Evolutionary conservation across 2,329 filamentous ascomycete species (phyloP), one percentile per base, ranked within the genome.

Genomic region (Nothomitra cinnamomea): DNA sequence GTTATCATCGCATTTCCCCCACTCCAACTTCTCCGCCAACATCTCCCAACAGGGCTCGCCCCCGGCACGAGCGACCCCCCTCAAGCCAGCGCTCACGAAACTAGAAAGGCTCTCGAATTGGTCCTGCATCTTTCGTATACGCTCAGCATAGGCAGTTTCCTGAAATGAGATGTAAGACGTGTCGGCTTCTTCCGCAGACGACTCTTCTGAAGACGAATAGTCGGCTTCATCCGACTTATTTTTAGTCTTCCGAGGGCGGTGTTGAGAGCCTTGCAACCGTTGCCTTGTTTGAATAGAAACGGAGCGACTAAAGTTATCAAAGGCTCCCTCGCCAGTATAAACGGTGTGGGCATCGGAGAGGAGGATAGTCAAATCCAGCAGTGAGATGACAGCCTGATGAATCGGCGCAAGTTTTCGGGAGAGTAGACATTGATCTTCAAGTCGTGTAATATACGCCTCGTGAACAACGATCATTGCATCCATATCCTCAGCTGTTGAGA

Each of bases 381-480:
- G 68, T 48, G 82, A 79, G n/a, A 90, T 71, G 17, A 94, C 76
- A 13, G 79, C 79, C 55, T 85, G 77, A 54, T 79, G 75, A 36
- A 95, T 84, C 0, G 84, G 82, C 15, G 74, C 72, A 2, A 95
- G 68, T 53, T 81, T 82, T 15, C 72, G 68, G 0, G 82, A 79
- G 0, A 94, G 74, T 22, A 92, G 76, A 8, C 84, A 79, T 58
- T 87, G 80, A 32, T 80, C 76, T 54, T 81, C 70, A 10, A 92
- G 68, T 1, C 74, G 74, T 45, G 72, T 73, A 45, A 84, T 69
- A 60, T 83, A 90, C 0, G 66, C 63, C 3, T 76, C 68, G 63
- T 95, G 88, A 0, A 81, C 73, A 1, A 67, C 67, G 24, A 88
- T 80, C 85, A 95, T 94, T 24, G 76, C 76, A 62, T 95, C 87